Percentiles rank a stretch among this genome's conserved stretches.
Evolutionary conservation across 2,329 filamentous ascomycete genomes (phyloP).

Genomic region (Tolypocladium guangdongense): DNA sequence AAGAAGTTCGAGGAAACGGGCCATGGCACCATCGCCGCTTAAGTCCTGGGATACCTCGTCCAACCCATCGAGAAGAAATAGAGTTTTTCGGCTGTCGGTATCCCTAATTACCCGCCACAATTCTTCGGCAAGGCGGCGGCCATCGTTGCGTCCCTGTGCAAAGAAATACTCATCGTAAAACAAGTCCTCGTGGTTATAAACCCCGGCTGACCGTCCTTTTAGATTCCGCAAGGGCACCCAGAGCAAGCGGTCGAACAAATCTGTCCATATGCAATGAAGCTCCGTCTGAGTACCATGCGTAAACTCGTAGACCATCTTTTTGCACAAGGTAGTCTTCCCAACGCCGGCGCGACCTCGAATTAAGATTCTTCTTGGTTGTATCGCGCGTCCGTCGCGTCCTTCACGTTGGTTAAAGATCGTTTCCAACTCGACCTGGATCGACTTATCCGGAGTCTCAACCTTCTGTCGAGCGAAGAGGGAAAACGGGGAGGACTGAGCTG

Average conservation of each 20-base stretch:
- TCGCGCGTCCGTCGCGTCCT: conserved; percentile 3
- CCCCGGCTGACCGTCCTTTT: conserved; percentile 7
- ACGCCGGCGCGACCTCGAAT: conserved; percentile 26
- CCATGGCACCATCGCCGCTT: conserved; percentile 4
- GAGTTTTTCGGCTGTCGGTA: conserved; percentile 10
- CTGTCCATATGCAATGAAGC: conserved; percentile 1
- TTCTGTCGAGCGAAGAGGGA: conserved; percentile 17
- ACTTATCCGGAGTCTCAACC: conserved; percentile 11
- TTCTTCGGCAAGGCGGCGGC: conserved; percentile 8
- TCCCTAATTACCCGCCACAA: conserved; percentile 6
- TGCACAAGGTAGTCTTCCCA: conserved; percentile 31
- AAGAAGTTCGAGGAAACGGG: conserved; percentile 15
- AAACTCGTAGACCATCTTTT: conserved; percentile 28
- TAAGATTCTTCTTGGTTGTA: conserved; percentile 19
- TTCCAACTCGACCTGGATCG: conserved; percentile 12
- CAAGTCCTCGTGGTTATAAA: conserved; percentile 13
- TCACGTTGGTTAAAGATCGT: conserved; percentile 16
- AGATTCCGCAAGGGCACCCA: conserved; percentile 28
- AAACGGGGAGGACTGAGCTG: conserved; percentile 14
- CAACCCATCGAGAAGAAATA: conserved; percentile 31
- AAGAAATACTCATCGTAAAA: conserved; percentile 18
- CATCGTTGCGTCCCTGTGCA: background rate
- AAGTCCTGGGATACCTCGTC: conserved; percentile 26
- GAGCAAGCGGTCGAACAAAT: conserved; percentile 23
- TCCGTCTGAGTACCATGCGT: background rate